Evolutionary conservation across 768 basidiomycete species (phyloP).

Genomic region (Tulasnella sp.): DNA sequence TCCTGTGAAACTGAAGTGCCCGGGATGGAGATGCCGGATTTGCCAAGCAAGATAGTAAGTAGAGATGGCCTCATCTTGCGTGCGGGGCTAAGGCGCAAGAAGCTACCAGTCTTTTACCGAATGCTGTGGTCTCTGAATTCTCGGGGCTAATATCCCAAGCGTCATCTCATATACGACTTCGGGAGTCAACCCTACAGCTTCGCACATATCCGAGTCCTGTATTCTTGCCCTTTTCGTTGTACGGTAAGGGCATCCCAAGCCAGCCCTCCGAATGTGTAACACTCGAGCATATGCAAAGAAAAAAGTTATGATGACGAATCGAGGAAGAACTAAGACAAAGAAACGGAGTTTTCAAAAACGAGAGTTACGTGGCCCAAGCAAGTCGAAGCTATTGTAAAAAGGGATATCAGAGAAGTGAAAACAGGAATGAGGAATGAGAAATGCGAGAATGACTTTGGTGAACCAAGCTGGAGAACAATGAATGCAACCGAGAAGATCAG

Average conservation of each 20-base stretch:
- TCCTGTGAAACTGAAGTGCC: neutral
- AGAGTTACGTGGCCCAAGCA: slow-evolving; percentile 11
- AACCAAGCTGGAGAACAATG: slow-evolving; percentile 6
- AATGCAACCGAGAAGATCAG: neutral
- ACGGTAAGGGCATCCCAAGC: neutral
- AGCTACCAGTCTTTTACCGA: neutral
- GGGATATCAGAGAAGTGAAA: neutral
- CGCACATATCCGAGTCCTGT: neutral
- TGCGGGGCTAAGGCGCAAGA: neutral
- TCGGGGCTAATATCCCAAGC: neutral
- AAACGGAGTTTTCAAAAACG: neutral
- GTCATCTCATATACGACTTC: neutral
- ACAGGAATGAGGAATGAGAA: neutral
- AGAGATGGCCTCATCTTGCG: neutral
- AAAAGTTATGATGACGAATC: neutral
- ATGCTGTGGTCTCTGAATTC: neutral
- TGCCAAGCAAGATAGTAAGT: neutral
- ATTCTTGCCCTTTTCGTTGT: neutral
- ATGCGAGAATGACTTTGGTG: slow-evolving; percentile 8
- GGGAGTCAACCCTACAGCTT: neutral
- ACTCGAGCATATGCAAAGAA: neutral
- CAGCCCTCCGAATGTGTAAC: neutral
- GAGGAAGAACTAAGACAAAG: neutral
- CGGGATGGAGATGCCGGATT: neutral
- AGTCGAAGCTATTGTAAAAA: neutral